phyloP scores from a whole-genome alignment of 768 basidiomycete genomes.

The Kwoniella mangroviensis region DNA sequence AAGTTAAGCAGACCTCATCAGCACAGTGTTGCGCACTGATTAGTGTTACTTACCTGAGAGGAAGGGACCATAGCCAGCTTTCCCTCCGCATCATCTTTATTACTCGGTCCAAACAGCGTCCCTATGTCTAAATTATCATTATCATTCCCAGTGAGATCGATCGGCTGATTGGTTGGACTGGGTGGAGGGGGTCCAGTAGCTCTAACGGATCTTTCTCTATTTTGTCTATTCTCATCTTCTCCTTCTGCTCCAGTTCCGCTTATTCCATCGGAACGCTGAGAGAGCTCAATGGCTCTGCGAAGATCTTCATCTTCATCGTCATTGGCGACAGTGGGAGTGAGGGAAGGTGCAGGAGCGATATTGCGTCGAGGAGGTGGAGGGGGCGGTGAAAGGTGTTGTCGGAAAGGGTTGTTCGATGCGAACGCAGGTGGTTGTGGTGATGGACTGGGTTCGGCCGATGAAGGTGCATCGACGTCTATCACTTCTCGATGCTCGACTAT shows the following conservation, averaged over 20 bases:
- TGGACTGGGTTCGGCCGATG: conserved; percentile 11
- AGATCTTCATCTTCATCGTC: conserved; percentile 47
- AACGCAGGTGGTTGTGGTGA: conserved; percentile 11
- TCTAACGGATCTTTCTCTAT: conserved; percentile 42
- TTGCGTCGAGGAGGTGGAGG: conserved; percentile 4
- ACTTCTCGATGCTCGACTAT: conserved; percentile 42
- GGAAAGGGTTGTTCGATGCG: conserved; percentile 30
- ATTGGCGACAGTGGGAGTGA: conserved; percentile 11
- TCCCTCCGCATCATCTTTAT: conserved; percentile 43
- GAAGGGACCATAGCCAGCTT: conserved; percentile 35
- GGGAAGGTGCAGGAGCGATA: conserved; percentile 10
- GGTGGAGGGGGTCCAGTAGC: conserved; percentile 47
- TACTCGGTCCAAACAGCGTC: conserved; percentile 45
- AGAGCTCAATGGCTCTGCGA: conserved; percentile 32
- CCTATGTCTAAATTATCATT: conserved; percentile 18
- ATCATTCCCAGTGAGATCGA: conserved; percentile 4
- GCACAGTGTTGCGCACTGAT: neutral
- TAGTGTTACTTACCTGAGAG: conserved; percentile 25
- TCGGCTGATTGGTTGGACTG: conserved; percentile 24
- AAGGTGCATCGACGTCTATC: conserved; percentile 11
- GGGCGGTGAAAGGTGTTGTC: conserved; percentile 17
- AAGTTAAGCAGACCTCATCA: neutral
- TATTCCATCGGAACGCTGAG: conserved; percentile 8
- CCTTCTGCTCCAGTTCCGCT: conserved; percentile 1
- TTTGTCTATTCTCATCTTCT: conserved; percentile 20